A percentile compares a stretch with the other conserved stretches of the same genome.
Evolutionary conservation across 352 stramenopile genomes (phyloP).

Genomic region (Phytophthora idaei): DNA sequence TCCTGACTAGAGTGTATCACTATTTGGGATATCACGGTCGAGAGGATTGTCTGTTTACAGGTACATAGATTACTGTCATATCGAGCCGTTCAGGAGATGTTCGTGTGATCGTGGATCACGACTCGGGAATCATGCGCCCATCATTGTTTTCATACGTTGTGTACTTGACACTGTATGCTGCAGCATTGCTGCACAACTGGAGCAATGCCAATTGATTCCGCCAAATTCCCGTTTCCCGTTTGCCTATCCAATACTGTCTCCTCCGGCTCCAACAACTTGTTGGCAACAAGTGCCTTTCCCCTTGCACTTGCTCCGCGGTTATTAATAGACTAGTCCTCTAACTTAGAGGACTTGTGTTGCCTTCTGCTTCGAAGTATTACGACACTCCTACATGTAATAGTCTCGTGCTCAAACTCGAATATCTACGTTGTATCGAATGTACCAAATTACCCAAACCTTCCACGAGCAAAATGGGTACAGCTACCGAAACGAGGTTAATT

Average conservation of each 20-base stretch:
- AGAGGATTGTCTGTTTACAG: neutral
- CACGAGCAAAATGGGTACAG: too few species aligned
- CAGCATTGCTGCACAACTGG: neutral
- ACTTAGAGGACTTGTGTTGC: neutral
- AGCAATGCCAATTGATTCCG: neutral
- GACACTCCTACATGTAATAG: too few species aligned
- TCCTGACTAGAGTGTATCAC: too few species aligned
- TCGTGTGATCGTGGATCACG: neutral
- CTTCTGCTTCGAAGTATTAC: neutral
- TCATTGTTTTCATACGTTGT: neutral
- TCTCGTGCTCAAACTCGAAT: too few species aligned
- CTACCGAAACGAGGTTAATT: too few species aligned
- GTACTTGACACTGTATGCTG: neutral
- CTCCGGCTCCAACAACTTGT: slow-evolving; percentile 4
- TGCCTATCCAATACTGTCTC: slow-evolving; percentile 7
- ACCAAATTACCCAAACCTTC: too few species aligned
- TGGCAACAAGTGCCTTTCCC: neutral
- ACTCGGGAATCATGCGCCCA: neutral
- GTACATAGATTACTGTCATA: neutral
- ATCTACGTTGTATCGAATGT: too few species aligned
- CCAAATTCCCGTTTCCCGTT: slow-evolving; percentile 14
- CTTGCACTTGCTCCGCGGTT: neutral
- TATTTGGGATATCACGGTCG: too few species aligned
- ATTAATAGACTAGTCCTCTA: too few species aligned
- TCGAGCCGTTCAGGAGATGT: neutral